phyloP scores from a whole-genome alignment of 2,329 filamentous ascomycete genomes.

The Hypoxylon sp. region DNA sequence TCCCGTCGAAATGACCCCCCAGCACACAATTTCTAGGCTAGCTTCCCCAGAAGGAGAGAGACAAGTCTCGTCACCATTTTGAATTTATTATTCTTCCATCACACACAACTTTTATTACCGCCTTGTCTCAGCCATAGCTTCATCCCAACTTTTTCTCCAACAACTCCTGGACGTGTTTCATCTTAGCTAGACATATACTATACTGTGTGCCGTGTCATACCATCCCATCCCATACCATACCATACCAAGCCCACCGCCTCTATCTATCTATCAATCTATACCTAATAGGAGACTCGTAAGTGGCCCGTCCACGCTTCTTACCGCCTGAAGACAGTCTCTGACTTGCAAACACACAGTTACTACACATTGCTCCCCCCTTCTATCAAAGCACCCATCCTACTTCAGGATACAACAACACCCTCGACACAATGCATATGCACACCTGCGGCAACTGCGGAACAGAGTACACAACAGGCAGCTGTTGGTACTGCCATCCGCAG shows the following conservation, averaged over 20 bases:
- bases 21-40: conserved; percentile 29
- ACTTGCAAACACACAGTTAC: too few species aligned
- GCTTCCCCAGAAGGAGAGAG: conserved; percentile 29
- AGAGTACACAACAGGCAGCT: conserved; percentile 48
- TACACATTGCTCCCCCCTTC: too few species aligned
- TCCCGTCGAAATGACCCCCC: conserved; percentile 16
- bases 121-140: conserved; percentile 21
- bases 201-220: too few species aligned
- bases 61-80: conserved; percentile 8
- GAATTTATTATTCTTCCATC: conserved; percentile 20
- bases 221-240: too few species aligned
- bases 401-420: conserved; percentile 8
- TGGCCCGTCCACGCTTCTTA: neutral
- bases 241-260: too few species aligned
- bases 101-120: conserved; percentile 19
- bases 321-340: too few species aligned
- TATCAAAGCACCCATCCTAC: conserved; percentile 4
- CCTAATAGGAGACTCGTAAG: too few species aligned
- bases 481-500: conserved; percentile 50
- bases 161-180: conserved; percentile 18
- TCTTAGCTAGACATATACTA: neutral
- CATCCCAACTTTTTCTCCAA: conserved; percentile 16
- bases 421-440: conserved; percentile 45
- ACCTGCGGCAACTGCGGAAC: conserved; percentile 49
- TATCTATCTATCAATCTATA: too few species aligned